These are phyloP conservation scores for Brassica rapa DNA, from an alignment of 345 rosid genomes.

Conservation along the genomic window DNA sequence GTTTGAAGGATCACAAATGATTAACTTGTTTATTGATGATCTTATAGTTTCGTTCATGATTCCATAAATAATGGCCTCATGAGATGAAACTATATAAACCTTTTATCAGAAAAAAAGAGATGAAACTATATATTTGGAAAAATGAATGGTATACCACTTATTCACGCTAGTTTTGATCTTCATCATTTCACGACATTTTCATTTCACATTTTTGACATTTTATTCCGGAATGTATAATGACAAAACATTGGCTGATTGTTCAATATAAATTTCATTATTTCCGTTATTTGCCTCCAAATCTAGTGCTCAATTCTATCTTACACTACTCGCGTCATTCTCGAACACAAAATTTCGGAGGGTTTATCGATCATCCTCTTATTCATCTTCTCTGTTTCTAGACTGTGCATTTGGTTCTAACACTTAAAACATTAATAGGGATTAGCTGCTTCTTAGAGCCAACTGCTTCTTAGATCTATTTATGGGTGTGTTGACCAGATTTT, in stretches of 20 bases:
- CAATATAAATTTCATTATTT: neutral
- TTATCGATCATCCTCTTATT: neutral
- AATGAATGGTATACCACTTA: neutral
- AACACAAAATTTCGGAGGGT: neutral
- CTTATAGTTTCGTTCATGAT: neutral
- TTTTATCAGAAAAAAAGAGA: neutral
- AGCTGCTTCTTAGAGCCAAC: neutral
- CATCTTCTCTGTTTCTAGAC: neutral
- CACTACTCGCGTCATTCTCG: neutral
- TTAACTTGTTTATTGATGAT: neutral
- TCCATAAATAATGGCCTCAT: neutral
- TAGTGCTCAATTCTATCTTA: neutral
- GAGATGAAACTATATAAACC: neutral
- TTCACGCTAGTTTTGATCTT: neutral
- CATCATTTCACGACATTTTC: neutral
- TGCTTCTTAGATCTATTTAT: neutral
- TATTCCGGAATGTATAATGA: neutral
- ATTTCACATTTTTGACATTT: slow-evolving; percentile 5
- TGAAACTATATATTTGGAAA: neutral
- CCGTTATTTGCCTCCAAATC: neutral
- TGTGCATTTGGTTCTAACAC: neutral
- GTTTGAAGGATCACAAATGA: slow-evolving; percentile 15
- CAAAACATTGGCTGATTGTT: neutral
- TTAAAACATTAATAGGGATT: neutral
- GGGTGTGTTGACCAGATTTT: neutral